Conservation (phyloP, 2,329 filamentous ascomycete genomes). For the Plenodomus tracheiphilus region DNA sequence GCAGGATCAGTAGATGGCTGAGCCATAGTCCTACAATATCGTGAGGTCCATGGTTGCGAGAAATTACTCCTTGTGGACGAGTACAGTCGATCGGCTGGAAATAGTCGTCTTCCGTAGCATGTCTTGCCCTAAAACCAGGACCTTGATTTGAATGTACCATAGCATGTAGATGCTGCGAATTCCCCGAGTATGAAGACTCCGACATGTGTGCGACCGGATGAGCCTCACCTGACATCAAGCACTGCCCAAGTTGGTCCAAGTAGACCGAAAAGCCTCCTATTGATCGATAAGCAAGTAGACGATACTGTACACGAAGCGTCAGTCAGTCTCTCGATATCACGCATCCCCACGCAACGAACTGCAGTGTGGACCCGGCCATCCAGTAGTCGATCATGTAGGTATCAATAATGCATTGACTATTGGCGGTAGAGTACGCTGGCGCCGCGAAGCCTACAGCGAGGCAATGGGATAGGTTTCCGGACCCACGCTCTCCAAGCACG, state of each 20-base stretch:
- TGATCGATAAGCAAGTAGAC: not conserved
- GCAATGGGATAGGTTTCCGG: not conserved
- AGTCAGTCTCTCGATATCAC: not conserved
- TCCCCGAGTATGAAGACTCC: constrained; percentile 4
- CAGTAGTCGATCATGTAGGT: not conserved
- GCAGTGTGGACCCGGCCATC: not conserved
- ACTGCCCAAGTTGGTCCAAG: constrained; percentile 1
- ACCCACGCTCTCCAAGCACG: not conserved
- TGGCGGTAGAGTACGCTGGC: constrained; percentile 22
- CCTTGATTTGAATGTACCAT: not conserved
- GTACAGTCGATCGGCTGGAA: not conserved
- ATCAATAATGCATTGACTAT: constrained; percentile 19
- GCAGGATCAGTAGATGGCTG: not conserved
- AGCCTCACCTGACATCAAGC: constrained; percentile 7
- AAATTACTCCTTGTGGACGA: not conserved
- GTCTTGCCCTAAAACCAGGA: not conserved
- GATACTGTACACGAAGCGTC: not conserved
- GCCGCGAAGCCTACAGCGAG: not conserved
- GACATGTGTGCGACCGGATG: constrained; percentile 5
- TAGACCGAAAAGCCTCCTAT: not conserved
- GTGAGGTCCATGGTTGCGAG: not conserved
- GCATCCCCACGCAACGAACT: not conserved
- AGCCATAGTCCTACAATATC: not conserved
- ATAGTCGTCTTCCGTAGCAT: not conserved
- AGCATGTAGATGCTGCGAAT: not conserved